phyloP scores from a whole-genome alignment of 805 yeast genomes.

The Sungouiella thailandica region DNA sequence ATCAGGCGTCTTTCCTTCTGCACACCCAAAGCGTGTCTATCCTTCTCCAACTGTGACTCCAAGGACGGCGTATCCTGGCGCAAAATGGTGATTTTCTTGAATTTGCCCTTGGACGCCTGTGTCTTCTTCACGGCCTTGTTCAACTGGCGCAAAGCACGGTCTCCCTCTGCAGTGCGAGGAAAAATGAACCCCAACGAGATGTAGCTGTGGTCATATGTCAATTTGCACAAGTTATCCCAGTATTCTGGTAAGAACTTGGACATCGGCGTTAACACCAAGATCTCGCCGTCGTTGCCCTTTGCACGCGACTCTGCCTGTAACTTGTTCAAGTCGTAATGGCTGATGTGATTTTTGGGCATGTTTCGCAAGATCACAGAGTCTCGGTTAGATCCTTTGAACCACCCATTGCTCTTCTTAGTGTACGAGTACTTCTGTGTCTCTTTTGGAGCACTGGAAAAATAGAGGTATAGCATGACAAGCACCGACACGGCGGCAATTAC shows the following conservation, averaged over 20 bases:
- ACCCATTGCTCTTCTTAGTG: slow-evolving; percentile 38
- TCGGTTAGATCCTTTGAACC: slow-evolving; percentile 43
- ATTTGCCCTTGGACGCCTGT: slow-evolving; percentile 64
- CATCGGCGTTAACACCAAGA: slow-evolving; percentile 86
- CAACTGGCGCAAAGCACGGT: slow-evolving; percentile 62
- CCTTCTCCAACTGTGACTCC: slow-evolving; percentile 72
- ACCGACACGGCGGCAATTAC: slow-evolving; percentile 43
- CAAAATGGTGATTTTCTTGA: slow-evolving; percentile 78
- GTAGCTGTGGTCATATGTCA: slow-evolving; percentile 79
- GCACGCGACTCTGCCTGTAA: slow-evolving; percentile 70
- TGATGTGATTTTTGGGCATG: slow-evolving; percentile 66
- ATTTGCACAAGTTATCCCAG: slow-evolving; percentile 75
- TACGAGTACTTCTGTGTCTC: slow-evolving; percentile 41
- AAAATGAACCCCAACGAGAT: slow-evolving; percentile 88
- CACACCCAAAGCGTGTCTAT: slow-evolving; percentile 79
- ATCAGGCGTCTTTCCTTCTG: slow-evolving; percentile 85
- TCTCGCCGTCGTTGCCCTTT: slow-evolving; percentile 70
- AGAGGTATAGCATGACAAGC: slow-evolving; percentile 38
- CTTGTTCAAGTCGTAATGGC: slow-evolving; percentile 80
- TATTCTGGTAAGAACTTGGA: slow-evolving; percentile 78
- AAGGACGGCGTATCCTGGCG: slow-evolving; percentile 86
- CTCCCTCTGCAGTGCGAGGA: slow-evolving; percentile 82
- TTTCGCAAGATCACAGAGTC: slow-evolving; percentile 55
- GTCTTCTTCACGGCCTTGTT: slow-evolving; percentile 70
- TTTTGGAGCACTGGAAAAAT: slow-evolving; percentile 19